Base-by-base conservation (phyloP, 345 rosid species). In the Linum trigynum region DNA sequence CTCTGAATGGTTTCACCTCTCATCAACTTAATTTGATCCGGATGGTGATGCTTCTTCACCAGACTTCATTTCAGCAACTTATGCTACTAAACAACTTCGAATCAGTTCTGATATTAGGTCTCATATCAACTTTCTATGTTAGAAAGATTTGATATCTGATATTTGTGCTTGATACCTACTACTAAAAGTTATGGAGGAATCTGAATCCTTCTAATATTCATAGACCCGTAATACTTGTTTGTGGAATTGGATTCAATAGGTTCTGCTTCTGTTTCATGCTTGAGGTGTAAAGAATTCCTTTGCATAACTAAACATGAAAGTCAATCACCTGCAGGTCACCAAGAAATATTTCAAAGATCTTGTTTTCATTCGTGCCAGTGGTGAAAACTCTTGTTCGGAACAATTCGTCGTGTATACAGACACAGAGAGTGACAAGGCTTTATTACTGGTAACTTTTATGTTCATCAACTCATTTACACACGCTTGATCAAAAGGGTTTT, bases 291-390 rank as follows among this genome's bases (percentile, higher is more conserved):
- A 45, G 51, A 45, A 0, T 45, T 23, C 32, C 32, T 23, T 14
- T 2, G 10, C 51, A 45, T 45, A 7, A 45, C 53, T 48, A 9
- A 48, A 9, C 53, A 48, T 48, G 9, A 6, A 15, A 12, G 8
- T 6, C 53, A 10, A 48, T 9, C 1, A 23, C 14, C 53, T 62
- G 70, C 69, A 90, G 99, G 84, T 86, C 37, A 60, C 74, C 9
- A 66, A 72, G 69, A 90, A 84, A 75, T 88, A 86, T 77, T 94
- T 94, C 77, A 76, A 80, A 71, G 90, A 88, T 81, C 96, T 90
- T 67, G 76, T 74, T 2, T 85, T 62, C 76, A 75, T 86, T 62
- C 80, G 57, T 71, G 61, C 57, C 39, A 68, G 62, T 64, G 78
- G 75, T 57, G 82, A 78, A 73, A 74, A 65, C 38, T 73, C 84